Evolutionary conservation across 306 rosid species (phyloP).

Genomic region (Ceratonia siliqua): DNA sequence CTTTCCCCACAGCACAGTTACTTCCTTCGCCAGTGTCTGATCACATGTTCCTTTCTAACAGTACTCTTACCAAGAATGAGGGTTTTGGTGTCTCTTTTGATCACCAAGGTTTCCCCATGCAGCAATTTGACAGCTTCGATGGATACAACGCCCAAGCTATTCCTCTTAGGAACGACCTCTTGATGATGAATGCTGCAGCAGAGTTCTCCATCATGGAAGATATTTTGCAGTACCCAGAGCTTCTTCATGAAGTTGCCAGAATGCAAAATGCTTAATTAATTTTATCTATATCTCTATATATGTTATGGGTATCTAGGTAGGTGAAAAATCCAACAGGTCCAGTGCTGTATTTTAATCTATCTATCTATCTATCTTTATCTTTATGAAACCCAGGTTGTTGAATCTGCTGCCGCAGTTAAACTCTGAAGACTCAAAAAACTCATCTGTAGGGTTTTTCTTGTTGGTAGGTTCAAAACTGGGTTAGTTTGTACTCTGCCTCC

Average conservation of each 20-base stretch:
- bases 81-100: conserved; percentile 31
- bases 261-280: conserved; percentile 53
- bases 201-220: conserved; percentile 42
- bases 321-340: not conserved
- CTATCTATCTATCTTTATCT: not conserved
- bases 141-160: not conserved
- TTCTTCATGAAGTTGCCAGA: conserved; percentile 51
- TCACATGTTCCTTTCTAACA: not conserved
- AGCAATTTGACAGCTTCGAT: conserved; percentile 35
- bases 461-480: conserved; percentile 10
- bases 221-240: conserved; percentile 61
- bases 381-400: not conserved
- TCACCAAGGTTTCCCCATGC: conserved; percentile 39
- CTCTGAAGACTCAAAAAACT: not conserved
- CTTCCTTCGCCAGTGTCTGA: conserved; percentile 18
- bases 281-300: not conserved
- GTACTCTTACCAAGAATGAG: conserved; percentile 21
- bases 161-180: conserved; percentile 38
- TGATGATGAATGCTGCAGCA: conserved; percentile 30
- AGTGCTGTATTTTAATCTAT: not conserved
- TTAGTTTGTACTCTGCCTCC: conserved; percentile 22
- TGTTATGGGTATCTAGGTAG: not conserved
- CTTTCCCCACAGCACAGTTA: not conserved
- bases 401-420: not conserved
- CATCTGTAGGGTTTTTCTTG: conserved; percentile 34